Conservation (phyloP, 768 basidiomycete genomes). For the Mycena leptocephala region DNA sequence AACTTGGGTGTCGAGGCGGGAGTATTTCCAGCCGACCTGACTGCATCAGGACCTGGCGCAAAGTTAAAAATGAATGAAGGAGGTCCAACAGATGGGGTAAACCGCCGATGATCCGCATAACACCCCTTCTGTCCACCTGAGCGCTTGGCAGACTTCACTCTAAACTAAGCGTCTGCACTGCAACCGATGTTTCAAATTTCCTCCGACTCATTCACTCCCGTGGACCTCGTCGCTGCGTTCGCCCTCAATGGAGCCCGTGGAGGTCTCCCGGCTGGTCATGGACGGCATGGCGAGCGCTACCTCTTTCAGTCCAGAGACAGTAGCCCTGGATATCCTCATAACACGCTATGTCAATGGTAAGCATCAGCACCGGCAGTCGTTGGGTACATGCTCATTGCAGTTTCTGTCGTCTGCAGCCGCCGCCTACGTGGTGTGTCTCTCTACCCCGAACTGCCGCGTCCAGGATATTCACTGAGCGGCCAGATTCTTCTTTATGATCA, state of each 20-base stretch:
- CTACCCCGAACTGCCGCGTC: not conserved
- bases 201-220: not conserved
- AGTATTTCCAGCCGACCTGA: not conserved
- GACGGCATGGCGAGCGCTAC: not conserved
- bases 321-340: not conserved
- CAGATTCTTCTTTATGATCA: constrained; percentile 37
- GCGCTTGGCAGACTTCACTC: not conserved
- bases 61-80: not conserved
- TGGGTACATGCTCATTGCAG: not conserved
- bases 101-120: constrained; percentile 15
- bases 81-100: not conserved
- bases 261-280: constrained; percentile 22
- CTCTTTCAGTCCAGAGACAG: not conserved
- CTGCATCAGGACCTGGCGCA: not conserved
- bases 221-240: constrained; percentile 23
- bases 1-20: not conserved
- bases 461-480: not conserved
- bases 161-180: not conserved
- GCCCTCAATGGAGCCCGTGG: constrained; percentile 6
- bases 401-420: constrained; percentile 12
- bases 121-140: not conserved
- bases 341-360: constrained; percentile 34
- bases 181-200: constrained; percentile 18
- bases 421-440: constrained; percentile 26
- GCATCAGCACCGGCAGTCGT: not conserved